Conservation (phyloP, 176 grass and related monocot genomes). For the Lolium multiflorum region DNA sequence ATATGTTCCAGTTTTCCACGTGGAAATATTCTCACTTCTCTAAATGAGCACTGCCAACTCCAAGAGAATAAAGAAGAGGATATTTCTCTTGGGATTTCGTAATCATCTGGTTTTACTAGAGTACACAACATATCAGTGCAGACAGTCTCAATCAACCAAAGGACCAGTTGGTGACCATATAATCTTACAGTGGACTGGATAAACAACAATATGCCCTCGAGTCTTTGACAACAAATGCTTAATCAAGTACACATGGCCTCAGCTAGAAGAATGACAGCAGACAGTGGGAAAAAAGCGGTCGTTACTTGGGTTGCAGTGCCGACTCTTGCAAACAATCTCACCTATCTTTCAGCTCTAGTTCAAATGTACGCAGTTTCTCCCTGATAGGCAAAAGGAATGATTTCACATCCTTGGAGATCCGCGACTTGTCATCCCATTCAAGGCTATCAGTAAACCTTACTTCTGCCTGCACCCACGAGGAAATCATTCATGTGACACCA, state of each 20-base stretch:
- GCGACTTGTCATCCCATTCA: slow-evolving; percentile 46
- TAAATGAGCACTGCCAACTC: too few species aligned
- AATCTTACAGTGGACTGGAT: background rate
- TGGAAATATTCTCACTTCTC: too few species aligned
- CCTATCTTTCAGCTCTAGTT: slow-evolving; percentile 89
- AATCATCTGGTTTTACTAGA: slow-evolving; percentile 7
- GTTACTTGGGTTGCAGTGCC: background rate
- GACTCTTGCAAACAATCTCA: background rate
- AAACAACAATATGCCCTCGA: background rate
- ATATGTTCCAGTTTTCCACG: too few species aligned
- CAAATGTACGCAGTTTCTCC: slow-evolving; percentile 64
- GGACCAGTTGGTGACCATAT: background rate
- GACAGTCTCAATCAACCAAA: too few species aligned
- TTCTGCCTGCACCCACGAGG: slow-evolving; percentile 50
- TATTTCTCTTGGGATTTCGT: background rate
- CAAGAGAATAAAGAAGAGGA: too few species aligned
- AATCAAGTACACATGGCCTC: background rate
- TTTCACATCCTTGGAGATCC: slow-evolving; percentile 75
- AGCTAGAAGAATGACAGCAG: slow-evolving; percentile 11
- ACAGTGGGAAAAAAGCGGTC: background rate
- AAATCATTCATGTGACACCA: background rate
- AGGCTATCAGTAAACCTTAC: slow-evolving; percentile 76
- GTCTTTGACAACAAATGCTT: background rate
- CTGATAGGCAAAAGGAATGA: slow-evolving; percentile 67
- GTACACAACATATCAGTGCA: slow-evolving; percentile 1